Evolutionary conservation across 495 filamentous ascomycete species (phyloP).

Genomic region (Sporormia fimetaria): DNA sequence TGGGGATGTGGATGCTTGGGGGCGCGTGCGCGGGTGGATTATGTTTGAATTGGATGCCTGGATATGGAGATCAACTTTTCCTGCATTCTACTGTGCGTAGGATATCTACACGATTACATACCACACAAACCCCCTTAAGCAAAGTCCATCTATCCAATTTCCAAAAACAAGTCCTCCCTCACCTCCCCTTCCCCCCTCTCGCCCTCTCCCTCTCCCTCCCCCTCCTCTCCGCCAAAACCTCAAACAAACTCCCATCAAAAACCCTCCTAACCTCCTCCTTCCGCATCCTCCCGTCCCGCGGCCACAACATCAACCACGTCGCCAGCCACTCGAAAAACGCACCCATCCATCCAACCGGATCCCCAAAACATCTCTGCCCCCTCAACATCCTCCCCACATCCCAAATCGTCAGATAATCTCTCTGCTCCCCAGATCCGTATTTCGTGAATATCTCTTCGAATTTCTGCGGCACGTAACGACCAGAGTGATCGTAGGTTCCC

Average conservation of each 20-base stretch:
- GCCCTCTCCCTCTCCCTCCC: conserved; percentile 5
- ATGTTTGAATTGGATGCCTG: too few relatives aligned
- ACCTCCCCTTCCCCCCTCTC: conserved; percentile 2
- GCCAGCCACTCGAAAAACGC: conserved; percentile 23
- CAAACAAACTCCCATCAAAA: conserved; percentile 18
- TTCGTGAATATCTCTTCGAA: conserved; percentile 21
- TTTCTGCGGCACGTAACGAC: conserved; percentile 12
- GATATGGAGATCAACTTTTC: too few relatives aligned
- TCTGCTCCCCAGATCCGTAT: conserved; percentile 11
- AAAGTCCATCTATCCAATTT: background rate
- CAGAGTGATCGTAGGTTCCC: conserved; percentile 13
- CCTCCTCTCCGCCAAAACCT: conserved; percentile 8
- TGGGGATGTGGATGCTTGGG: too few relatives aligned
- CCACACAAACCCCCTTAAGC: too few relatives aligned
- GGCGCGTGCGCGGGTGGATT: too few relatives aligned
- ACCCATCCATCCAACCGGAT: conserved; percentile 11
- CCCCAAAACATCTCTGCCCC: conserved; percentile 2
- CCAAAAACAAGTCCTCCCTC: background rate
- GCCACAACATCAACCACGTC: conserved; percentile 23
- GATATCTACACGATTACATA: too few relatives aligned
- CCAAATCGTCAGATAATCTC: conserved; percentile 8
- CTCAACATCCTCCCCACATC: conserved; percentile 5
- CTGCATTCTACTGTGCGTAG: too few relatives aligned
- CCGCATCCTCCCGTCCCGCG: conserved; percentile 12
- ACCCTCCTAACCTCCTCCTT: conserved; percentile 19